phyloP scores from a whole-genome alignment of 306 rosid species.

The Medicago arabica region DNA sequence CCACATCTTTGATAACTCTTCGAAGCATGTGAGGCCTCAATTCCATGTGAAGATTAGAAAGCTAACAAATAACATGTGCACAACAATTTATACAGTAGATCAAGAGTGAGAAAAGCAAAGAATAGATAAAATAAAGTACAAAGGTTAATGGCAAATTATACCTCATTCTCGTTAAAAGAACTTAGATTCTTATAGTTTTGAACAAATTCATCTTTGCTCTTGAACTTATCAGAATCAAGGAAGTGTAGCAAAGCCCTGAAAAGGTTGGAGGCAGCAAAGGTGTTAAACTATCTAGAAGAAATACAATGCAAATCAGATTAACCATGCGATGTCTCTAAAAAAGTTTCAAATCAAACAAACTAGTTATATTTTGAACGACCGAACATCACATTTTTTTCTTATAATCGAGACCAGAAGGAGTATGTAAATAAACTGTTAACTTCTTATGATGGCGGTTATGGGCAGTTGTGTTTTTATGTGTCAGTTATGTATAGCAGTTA shows the following conservation, averaged over 20 bases:
- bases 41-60: slow-evolving; percentile 97
- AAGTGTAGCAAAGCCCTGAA: slow-evolving; percentile 98
- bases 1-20: slow-evolving; percentile 97
- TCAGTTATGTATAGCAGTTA: too few relatives aligned
- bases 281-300: not conserved
- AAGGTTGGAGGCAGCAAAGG: not conserved
- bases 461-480: too few relatives aligned
- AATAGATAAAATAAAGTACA: slow-evolving; percentile 12
- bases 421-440: not conserved
- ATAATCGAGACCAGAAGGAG: not conserved
- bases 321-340: not conserved
- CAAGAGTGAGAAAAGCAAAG: slow-evolving; percentile 7
- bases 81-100: slow-evolving; percentile 10
- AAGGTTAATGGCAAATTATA: slow-evolving; percentile 38
- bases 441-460: too few relatives aligned
- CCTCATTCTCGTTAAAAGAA: slow-evolving; percentile 98
- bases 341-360: slow-evolving; percentile 4
- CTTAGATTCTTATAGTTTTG: slow-evolving; percentile 98
- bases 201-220: slow-evolving; percentile 90
- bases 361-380: not conserved
- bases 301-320: slow-evolving; percentile 7
- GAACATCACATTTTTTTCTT: not conserved
- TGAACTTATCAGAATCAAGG: slow-evolving; percentile 88
- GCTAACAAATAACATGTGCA: slow-evolving; percentile 55
- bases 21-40: slow-evolving; percentile 98